A percentile compares a stretch with the other conserved stretches of the same genome.
phyloP scores from a whole-genome alignment of 768 basidiomycete genomes.

The Agaricus blazei region DNA sequence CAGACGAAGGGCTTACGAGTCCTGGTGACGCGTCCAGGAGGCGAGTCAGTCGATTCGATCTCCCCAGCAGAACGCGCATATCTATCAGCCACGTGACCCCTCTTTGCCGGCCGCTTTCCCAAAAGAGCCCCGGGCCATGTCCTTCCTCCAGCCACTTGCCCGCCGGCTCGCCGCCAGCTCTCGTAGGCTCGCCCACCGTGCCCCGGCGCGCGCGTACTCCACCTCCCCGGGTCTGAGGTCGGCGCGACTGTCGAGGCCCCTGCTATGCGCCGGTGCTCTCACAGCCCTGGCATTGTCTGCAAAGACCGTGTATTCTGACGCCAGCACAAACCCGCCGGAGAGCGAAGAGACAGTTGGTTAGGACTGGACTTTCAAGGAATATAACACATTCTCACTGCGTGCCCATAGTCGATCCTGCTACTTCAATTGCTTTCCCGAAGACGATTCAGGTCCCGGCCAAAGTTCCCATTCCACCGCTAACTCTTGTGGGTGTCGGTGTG shows the following conservation, averaged over 20 bases:
- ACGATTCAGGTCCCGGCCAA: slow-evolving; percentile 61
- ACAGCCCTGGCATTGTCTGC: slow-evolving; percentile 16
- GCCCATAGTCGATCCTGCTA: slow-evolving; percentile 62
- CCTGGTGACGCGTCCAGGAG: slow-evolving; percentile 6
- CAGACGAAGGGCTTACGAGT: slow-evolving; percentile 1
- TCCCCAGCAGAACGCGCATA: background rate
- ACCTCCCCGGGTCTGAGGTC: background rate
- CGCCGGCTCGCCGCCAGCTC: slow-evolving; percentile 10
- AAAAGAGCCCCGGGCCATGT: background rate
- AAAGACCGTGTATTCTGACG: slow-evolving; percentile 40
- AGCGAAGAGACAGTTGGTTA: slow-evolving; percentile 16
- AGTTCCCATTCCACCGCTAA: slow-evolving; percentile 53
- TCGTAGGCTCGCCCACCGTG: background rate
- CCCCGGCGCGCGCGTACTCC: background rate
- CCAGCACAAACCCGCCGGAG: slow-evolving; percentile 13
- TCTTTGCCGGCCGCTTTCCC: background rate
- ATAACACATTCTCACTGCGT: background rate
- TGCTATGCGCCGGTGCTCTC: slow-evolving; percentile 29
- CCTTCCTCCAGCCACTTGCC: slow-evolving; percentile 5
- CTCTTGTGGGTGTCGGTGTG: slow-evolving; percentile 80
- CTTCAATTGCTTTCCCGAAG: slow-evolving; percentile 69
- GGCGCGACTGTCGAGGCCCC: slow-evolving; percentile 12
- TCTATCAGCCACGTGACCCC: slow-evolving; percentile 1
- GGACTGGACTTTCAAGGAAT: background rate
- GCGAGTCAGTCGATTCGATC: slow-evolving; percentile 3